Percentiles rank a stretch among this genome's conserved stretches.
phyloP scores from a whole-genome alignment of 2,329 filamentous ascomycete genomes.

The Fusarium veterinarium region DNA sequence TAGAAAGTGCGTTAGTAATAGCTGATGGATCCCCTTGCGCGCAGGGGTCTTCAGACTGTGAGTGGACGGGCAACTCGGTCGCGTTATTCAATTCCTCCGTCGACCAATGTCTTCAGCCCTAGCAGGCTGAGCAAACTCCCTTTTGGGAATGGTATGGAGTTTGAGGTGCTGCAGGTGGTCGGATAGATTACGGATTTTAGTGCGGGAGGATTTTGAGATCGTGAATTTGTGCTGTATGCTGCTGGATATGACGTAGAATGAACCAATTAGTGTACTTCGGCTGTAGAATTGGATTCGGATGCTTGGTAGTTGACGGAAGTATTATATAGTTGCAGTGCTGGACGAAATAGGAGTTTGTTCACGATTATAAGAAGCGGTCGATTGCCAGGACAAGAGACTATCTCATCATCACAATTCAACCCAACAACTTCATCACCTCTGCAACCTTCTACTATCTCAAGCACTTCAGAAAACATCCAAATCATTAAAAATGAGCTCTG shows the following conservation, averaged over 20 bases:
- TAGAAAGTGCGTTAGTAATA: neutral
- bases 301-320: neutral
- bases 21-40: neutral
- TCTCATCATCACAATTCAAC: neutral
- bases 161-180: neutral
- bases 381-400: neutral
- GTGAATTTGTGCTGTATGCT: neutral
- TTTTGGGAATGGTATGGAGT: neutral
- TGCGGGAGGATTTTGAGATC: neutral
- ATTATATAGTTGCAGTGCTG: neutral
- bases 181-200: neutral
- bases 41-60: neutral
- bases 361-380: neutral
- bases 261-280: neutral
- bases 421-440: neutral
- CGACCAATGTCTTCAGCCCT: neutral
- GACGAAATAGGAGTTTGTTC: neutral
- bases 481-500: conserved; percentile 25
- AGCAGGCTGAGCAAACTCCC: neutral
- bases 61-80: neutral
- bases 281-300: neutral
- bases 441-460: neutral
- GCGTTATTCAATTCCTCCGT: conserved; percentile 1
- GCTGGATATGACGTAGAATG: neutral
- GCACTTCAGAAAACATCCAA: neutral